Percentiles rank a stretch among this genome's conserved stretches.
These are phyloP conservation scores for Isabelozyma gotoi DNA, from an alignment of 805 yeast species.

Conservation along the genomic window DNA sequence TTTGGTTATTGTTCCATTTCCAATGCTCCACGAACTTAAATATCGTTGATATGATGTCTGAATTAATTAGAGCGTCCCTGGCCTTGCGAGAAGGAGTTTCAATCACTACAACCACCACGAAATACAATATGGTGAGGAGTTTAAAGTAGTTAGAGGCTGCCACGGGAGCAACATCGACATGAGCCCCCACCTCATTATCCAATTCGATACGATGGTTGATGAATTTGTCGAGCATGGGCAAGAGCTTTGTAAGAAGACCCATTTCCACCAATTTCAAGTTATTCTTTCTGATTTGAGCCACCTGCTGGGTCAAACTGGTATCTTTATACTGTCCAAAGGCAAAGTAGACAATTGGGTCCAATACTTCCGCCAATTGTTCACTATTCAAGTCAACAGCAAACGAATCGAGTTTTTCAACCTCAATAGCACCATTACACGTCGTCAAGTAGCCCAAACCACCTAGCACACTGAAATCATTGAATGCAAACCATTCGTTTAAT, in stretches of 20 bases:
- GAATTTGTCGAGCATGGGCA: slow-evolving; percentile 4
- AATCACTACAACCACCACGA: slow-evolving; percentile 22
- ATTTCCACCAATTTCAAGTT: slow-evolving; percentile 6
- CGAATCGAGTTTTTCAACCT: background rate
- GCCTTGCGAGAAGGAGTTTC: slow-evolving; percentile 8
- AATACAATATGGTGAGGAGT: slow-evolving; percentile 34
- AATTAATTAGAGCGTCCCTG: slow-evolving; percentile 18
- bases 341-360: slow-evolving; percentile 14
- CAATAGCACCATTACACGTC: background rate
- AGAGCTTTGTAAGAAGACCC: slow-evolving; percentile 5
- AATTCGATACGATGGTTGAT: background rate
- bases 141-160: slow-evolving; percentile 20
- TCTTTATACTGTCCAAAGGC: slow-evolving; percentile 23
- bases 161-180: background rate
- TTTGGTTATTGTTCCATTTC: slow-evolving; percentile 52
- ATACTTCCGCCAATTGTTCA: background rate
- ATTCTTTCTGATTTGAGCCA: slow-evolving; percentile 11
- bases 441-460: slow-evolving; percentile 16
- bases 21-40: slow-evolving; percentile 59
- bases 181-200: background rate
- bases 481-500: slow-evolving; percentile 39
- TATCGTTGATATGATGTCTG: slow-evolving; percentile 44
- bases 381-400: background rate
- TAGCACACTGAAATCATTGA: slow-evolving; percentile 24
- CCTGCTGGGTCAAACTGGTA: slow-evolving; percentile 8